A percentile compares a stretch with the other conserved stretches of the same genome.
Conservation (phyloP, 2,329 filamentous ascomycete genomes). For the Trichoderma sp. region DNA sequence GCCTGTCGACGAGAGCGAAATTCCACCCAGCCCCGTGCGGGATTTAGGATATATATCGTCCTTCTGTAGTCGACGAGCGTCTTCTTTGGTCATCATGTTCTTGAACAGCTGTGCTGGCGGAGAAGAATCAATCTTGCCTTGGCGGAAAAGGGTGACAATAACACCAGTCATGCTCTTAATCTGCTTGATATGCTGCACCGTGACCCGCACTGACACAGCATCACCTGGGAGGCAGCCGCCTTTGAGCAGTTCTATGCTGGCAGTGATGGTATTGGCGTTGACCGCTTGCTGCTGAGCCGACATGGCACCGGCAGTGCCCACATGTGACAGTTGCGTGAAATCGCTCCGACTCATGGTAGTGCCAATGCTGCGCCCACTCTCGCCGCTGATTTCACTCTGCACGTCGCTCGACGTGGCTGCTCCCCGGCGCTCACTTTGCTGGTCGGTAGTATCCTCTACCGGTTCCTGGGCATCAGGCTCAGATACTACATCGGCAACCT, state of each 20-base stretch:
- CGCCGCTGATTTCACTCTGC: conserved; percentile 71
- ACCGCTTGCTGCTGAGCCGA: conserved; percentile 49
- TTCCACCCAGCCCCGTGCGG: conserved; percentile 79
- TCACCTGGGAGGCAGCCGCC: conserved; percentile 88
- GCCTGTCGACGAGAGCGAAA: conserved; percentile 83
- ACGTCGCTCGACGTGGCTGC: conserved; percentile 56
- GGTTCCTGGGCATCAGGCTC: conserved; percentile 48
- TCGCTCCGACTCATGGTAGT: conserved; percentile 61
- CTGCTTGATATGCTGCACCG: conserved; percentile 83
- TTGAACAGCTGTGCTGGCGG: conserved; percentile 57
- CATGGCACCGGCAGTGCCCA: conserved; percentile 36
- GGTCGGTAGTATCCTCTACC: conserved; percentile 31
- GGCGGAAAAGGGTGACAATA: conserved; percentile 88
- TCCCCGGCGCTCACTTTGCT: conserved; percentile 37
- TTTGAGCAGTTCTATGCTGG: conserved; percentile 79
- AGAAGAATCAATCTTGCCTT: conserved; percentile 84
- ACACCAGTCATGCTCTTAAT: conserved; percentile 91
- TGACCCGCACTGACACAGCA: conserved; percentile 75
- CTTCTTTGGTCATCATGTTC: conserved; percentile 60
- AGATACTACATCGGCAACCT: conserved; percentile 44
- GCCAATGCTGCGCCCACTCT: conserved; percentile 70
- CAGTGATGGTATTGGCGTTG: conserved; percentile 80
- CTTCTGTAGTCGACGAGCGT: conserved; percentile 70
- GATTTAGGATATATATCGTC: conserved; percentile 88
- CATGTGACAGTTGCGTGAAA: conserved; percentile 44